Evolutionary conservation across 768 basidiomycete species (phyloP), one percentile per base, ranked within the genome.

Genomic region (Kwoniella europaea): DNA sequence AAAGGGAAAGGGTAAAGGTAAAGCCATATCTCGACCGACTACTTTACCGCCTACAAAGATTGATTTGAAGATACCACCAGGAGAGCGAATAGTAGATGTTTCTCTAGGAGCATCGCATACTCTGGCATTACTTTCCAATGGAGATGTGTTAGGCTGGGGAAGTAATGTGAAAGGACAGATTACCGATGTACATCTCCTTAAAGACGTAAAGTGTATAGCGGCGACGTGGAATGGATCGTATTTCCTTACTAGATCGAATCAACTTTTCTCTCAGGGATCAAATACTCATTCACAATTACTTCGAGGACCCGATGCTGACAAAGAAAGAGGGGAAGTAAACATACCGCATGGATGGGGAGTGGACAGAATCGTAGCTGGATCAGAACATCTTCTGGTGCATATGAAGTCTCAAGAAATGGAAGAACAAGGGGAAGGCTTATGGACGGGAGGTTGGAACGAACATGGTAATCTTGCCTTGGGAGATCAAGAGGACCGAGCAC

Each of bases 401-500:
- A 15, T 61, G 41, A 61, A 43, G 20, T 69, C 18, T 5, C 72
- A 64, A 9, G 71, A 75, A 1, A 87, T 88, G 5, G 73, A 50
- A 10, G 75, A 63, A 27, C 2, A 27, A 35, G 35, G 3, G n/a
- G 73, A 73, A 1, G 87, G 88, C 72, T 87, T 94, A 0, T 92
- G 89, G 88, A 92, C 89, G 0, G 97, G 95, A 92, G 96, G 96
- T 0, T 98, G 96, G 95, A 98, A 98, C 82, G 96, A 98, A 82
- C 96, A 98, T 80, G 96, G 96, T 7, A 98, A 97, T 82, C 86
- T 98, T 29, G 94, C 92, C 0, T 78, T 88, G 24, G 90, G 89
- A 0, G 85, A 86, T 44, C 88, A 29, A 78, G 16, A 90, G 91
- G 16, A 80, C 84, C 12, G 87, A 83, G 72, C 77, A 92, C 12